Conservation (phyloP, 2,329 filamentous ascomycete species). For the Penicillium hesseltinei region DNA sequence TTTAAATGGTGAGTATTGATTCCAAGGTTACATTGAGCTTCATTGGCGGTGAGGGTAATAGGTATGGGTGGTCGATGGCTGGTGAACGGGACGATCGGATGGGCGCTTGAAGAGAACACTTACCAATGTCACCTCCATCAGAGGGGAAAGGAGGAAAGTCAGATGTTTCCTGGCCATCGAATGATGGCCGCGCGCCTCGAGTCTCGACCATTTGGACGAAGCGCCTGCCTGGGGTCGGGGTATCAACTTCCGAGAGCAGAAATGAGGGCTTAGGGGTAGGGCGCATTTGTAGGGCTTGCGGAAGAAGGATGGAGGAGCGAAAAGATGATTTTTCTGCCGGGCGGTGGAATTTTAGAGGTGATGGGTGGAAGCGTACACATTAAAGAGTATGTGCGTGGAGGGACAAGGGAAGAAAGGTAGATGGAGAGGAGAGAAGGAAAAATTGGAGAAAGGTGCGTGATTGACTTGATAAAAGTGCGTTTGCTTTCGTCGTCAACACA, state of each 20-base stretch:
- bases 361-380: conserved; percentile 1
- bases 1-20: not conserved
- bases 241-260: conserved; percentile 45
- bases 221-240: conserved; percentile 21
- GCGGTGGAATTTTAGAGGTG: not conserved
- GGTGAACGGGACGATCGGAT: conserved; percentile 7
- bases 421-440: not conserved
- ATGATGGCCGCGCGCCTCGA: conserved; percentile 27
- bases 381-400: not conserved
- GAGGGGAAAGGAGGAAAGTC: conserved; percentile 32
- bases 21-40: conserved; percentile 1
- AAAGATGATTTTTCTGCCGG: conserved; percentile 25
- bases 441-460: not conserved
- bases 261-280: conserved; percentile 51
- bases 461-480: not conserved
- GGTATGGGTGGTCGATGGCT: conserved; percentile 6
- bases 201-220: conserved; percentile 36
- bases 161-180: conserved; percentile 30
- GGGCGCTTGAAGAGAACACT: conserved; percentile 18
- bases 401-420: not conserved
- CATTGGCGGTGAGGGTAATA: not conserved
- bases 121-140: conserved; percentile 35
- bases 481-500: not conserved
- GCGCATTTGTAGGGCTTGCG: conserved; percentile 46
- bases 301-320: conserved; percentile 19